These are phyloP conservation scores for Hygrocybe coccinea DNA, from an alignment of 768 basidiomycete species.

Conservation along the genomic window DNA sequence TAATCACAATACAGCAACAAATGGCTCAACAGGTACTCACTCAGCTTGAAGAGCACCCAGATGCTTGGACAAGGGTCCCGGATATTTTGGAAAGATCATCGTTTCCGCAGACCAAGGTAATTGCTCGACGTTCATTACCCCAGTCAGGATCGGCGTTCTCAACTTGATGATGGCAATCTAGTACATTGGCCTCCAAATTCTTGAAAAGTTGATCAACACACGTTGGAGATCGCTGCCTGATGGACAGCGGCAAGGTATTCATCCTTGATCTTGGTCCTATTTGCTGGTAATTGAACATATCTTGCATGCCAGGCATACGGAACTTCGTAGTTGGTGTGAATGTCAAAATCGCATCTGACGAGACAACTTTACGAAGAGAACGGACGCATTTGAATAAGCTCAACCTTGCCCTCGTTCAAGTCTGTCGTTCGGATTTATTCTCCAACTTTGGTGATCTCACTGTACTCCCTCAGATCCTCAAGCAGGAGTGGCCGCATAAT, in stretches of 20 bases:
- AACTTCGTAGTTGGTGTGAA: slow-evolving; percentile 94
- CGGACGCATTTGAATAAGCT: slow-evolving; percentile 95
- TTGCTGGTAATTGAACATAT: slow-evolving; percentile 3
- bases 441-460: slow-evolving; percentile 10
- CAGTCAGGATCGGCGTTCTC: slow-evolving; percentile 3
- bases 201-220: slow-evolving; percentile 91
- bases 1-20: slow-evolving; percentile 66
- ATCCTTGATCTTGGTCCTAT: not conserved
- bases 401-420: slow-evolving; percentile 93
- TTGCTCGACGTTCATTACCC: slow-evolving; percentile 4
- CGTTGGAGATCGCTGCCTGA: slow-evolving; percentile 96
- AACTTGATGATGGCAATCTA: slow-evolving; percentile 29
- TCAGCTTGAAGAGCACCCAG: slow-evolving; percentile 93
- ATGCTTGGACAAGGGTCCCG: slow-evolving; percentile 96
- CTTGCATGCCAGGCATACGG: slow-evolving; percentile 71
- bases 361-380: slow-evolving; percentile 80
- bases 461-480: slow-evolving; percentile 68
- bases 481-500: slow-evolving; percentile 99
- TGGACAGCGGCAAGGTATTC: slow-evolving; percentile 81
- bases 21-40: slow-evolving; percentile 90
- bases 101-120: slow-evolving; percentile 83
- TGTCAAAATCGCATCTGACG: slow-evolving; percentile 91
- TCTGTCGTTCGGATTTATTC: slow-evolving; percentile 29
- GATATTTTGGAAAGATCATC: slow-evolving; percentile 81
- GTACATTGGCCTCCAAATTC: slow-evolving; percentile 96